These are phyloP conservation scores for Candida boidinii DNA, from an alignment of 805 yeast species.

Conservation along the genomic window DNA sequence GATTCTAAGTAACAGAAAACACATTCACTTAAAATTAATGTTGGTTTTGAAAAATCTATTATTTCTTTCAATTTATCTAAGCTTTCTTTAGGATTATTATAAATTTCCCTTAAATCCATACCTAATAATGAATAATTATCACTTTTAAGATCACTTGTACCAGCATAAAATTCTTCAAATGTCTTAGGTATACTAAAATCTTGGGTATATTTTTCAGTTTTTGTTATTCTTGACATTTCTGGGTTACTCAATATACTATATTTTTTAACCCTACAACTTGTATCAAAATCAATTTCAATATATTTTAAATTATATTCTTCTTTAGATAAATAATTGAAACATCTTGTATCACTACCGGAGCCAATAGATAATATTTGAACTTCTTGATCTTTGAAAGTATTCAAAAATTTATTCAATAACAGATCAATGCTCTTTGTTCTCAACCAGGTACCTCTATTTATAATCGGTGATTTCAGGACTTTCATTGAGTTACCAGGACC, in stretches of 20 bases:
- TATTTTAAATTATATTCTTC: conserved; percentile 27
- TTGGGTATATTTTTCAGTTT: conserved; percentile 9
- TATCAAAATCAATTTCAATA: conserved; percentile 59
- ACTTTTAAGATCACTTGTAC: conserved; percentile 26
- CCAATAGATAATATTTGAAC: conserved; percentile 66
- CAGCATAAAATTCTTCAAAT: conserved; percentile 14
- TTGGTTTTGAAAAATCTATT: conserved; percentile 34
- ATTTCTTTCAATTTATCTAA: conserved; percentile 9
- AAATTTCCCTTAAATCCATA: conserved; percentile 39
- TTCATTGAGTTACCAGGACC: background rate
- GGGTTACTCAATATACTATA: conserved; percentile 30
- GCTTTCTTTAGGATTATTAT: conserved; percentile 1
- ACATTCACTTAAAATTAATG: conserved; percentile 65
- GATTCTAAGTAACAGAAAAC: conserved; percentile 64
- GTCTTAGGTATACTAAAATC: conserved; percentile 5
- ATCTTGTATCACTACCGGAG: conserved; percentile 72
- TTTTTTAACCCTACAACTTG: conserved; percentile 42
- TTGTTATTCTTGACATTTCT: conserved; percentile 17
- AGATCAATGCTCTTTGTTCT: conserved; percentile 46
- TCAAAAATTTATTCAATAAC: conserved; percentile 34
- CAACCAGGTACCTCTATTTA: conserved; percentile 63
- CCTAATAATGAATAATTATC: conserved; percentile 44
- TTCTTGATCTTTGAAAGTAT: conserved; percentile 9
- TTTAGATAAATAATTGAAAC: conserved; percentile 37
- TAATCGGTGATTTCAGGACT: conserved; percentile 45